Evolutionary conservation across 345 rosid species (phyloP), one percentile per base, ranked within the genome.

Genomic region (Iberis pinnata): DNA sequence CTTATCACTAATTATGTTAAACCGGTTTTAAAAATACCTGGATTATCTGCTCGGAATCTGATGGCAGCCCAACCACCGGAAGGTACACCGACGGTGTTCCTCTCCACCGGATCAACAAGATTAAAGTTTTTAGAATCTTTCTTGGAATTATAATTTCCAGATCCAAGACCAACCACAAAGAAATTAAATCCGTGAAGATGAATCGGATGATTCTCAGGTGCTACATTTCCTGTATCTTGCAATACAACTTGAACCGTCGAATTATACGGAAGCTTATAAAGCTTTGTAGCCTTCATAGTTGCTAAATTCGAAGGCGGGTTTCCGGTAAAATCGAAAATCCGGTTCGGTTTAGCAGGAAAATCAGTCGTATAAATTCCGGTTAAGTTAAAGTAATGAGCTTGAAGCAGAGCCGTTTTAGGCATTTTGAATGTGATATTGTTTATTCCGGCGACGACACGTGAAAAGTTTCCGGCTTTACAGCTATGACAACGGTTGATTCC

Each of bases 181-280:
- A 92, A 85, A 51, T 92, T 92, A 71, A 81, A 88, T 4, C 98
- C 89, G 33, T 92, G 98, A 7, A 92, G 71, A 72, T 92, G 98
- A 10, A 92, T 0, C 0, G 98, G 96, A 65, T 92, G 98, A 64
- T 85, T 92, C 69, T 92, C 98, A 0, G 93, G 78, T 0, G 96
- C 15, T 42, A 92, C 67, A 51, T 84, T 65, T 1, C 86, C 96
- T 0, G 98, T 92, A 60, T 92, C 97, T 61, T 92, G 98, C 36
- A 92, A 35, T 14, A 92, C 88, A 1, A 92, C 74, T 56, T 92
- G 80, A 38, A 88, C 98, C 0, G 93, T 85, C 0, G 82, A 71
- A 67, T 88, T 88, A 49, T 79, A 92, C 6, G 64, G 68, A 39
- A 92, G 53, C 65, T 75, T 71, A 40, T 78, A 92, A 8, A 83